phyloP scores from a whole-genome alignment of 345 rosid genomes.

The Gossypium herbaceum region DNA sequence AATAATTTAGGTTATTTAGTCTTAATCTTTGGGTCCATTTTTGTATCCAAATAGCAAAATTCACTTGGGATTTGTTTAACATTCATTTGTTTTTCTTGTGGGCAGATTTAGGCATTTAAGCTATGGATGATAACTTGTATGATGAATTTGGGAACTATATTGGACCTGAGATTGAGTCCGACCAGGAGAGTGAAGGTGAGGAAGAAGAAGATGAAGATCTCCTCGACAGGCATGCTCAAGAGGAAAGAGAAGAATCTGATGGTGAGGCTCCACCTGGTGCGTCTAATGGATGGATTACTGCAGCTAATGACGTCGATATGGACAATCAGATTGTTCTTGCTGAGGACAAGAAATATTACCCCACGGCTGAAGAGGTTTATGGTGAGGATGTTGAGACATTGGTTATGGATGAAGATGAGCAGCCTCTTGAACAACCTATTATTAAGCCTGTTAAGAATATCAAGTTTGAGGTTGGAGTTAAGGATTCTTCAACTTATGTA shows the following conservation, averaged over 20 bases:
- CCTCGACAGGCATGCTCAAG: constrained; percentile 37
- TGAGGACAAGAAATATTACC: constrained; percentile 94
- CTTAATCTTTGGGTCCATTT: neutral
- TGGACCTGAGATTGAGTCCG: constrained; percentile 96
- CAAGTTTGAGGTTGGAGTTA: constrained; percentile 90
- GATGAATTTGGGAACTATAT: constrained; percentile 98
- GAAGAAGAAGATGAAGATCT: constrained; percentile 64
- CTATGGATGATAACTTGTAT: constrained; percentile 90
- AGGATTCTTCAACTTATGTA: constrained; percentile 86
- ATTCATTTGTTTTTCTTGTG: neutral
- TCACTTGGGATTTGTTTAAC: neutral
- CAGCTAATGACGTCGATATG: constrained; percentile 73
- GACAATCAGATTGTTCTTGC: constrained; percentile 94
- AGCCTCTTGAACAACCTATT: constrained; percentile 84
- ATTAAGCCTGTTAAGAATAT: constrained; percentile 77
- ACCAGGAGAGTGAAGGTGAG: constrained; percentile 68
- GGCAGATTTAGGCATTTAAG: neutral
- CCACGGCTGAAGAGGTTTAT: constrained; percentile 96
- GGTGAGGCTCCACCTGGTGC: constrained; percentile 49
- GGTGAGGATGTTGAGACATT: constrained; percentile 91
- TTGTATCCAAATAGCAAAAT: neutral
- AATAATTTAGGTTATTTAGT: neutral
- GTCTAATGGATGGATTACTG: constrained; percentile 81
- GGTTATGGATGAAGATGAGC: constrained; percentile 98
- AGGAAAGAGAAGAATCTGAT: constrained; percentile 54